A percentile compares a stretch with the other conserved stretches of the same genome.
These are phyloP conservation scores for Trichoderma polysporum DNA, from an alignment of 2,329 filamentous ascomycete genomes.

Conservation along the genomic window DNA sequence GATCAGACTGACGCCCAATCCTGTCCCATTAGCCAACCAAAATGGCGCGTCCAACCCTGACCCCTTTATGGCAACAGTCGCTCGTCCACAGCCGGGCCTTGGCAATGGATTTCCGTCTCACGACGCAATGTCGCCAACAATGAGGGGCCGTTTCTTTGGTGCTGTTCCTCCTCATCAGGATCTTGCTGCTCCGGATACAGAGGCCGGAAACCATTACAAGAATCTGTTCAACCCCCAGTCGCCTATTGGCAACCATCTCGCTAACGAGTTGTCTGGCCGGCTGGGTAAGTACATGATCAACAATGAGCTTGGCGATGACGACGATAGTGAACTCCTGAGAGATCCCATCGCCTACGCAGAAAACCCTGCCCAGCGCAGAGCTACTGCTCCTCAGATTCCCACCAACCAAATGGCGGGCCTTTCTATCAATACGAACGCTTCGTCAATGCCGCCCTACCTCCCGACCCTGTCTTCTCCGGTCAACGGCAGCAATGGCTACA, in stretches of 20 bases:
- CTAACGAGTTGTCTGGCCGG: constrained; percentile 54
- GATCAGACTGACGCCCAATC: background rate
- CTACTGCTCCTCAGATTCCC: constrained; percentile 71
- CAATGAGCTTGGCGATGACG: constrained; percentile 61
- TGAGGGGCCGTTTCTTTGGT: constrained; percentile 40
- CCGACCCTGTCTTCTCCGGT: constrained; percentile 59
- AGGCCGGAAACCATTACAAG: constrained; percentile 55
- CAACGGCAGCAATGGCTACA: constrained; percentile 33
- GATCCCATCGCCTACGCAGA: constrained; percentile 73
- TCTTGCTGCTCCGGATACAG: constrained; percentile 45
- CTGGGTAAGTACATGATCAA: constrained; percentile 72
- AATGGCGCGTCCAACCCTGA: constrained; percentile 43
- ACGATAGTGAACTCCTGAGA: constrained; percentile 67
- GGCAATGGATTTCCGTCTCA: constrained; percentile 62
- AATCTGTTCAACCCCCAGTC: constrained; percentile 72
- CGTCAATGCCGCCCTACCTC: constrained; percentile 52
- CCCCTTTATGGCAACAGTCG: constrained; percentile 57
- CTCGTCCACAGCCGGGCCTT: constrained; percentile 59
- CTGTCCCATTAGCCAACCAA: constrained; percentile 38
- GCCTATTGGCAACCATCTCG: constrained; percentile 68
- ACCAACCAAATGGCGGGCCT: constrained; percentile 67
- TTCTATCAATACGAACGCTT: constrained; percentile 66
- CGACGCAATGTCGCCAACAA: constrained; percentile 62
- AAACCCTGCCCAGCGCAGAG: constrained; percentile 57
- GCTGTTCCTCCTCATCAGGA: constrained; percentile 55